Percentiles rank a stretch among this genome's conserved stretches.
phyloP scores from a whole-genome alignment of 305 asterid species.

The Solanum hybrid region DNA sequence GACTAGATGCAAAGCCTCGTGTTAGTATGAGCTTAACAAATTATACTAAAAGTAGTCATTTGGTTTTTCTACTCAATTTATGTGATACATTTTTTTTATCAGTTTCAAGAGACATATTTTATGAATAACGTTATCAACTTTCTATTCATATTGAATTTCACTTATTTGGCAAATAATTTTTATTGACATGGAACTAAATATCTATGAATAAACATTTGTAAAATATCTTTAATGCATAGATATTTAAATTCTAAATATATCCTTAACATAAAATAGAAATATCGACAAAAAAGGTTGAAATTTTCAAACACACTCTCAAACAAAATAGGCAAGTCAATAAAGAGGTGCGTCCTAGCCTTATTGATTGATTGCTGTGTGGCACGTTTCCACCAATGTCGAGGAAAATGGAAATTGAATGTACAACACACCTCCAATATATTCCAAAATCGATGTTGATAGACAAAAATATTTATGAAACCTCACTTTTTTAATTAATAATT shows the following conservation, averaged over 20 bases:
- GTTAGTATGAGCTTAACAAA: too few relatives aligned
- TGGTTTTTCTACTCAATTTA: too few relatives aligned
- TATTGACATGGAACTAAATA: not conserved
- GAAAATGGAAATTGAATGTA: not conserved
- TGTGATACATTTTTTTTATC: too few relatives aligned
- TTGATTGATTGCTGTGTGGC: not conserved
- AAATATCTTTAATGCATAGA: not conserved
- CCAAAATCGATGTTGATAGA: not conserved
- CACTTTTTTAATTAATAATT: not conserved
- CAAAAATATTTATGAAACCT: not conserved
- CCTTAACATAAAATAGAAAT: not conserved
- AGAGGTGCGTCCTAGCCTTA: too few relatives aligned
- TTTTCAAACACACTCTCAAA: not conserved
- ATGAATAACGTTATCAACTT: not conserved
- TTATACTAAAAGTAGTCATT: too few relatives aligned
- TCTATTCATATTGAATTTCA: not conserved
- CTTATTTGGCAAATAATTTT: not conserved
- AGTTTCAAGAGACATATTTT: too few relatives aligned
- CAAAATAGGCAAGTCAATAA: not conserved
- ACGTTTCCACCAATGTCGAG: too few relatives aligned
- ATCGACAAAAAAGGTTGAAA: not conserved
- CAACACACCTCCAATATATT: not conserved
- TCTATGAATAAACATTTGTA: not conserved
- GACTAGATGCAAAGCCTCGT: not conserved
- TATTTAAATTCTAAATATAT: not conserved